A percentile compares a stretch with the other conserved stretches of the same genome.
These are phyloP conservation scores for Oryza nivara DNA, from an alignment of 176 grass and related monocot species.

Conservation along the genomic window DNA sequence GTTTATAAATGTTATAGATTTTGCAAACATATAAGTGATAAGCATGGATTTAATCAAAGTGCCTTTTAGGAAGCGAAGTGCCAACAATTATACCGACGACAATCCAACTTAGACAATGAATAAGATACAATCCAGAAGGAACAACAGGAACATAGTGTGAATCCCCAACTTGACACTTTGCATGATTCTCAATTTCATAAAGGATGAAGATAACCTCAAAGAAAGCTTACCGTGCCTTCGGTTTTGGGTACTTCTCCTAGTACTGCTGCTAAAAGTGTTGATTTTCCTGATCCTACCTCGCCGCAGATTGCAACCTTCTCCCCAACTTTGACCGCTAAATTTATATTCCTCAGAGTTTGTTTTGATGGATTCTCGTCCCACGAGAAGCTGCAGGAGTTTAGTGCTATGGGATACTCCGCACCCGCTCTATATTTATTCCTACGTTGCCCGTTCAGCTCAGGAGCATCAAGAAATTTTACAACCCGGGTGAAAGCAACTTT, in stretches of 20 bases:
- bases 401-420: constrained; percentile 45
- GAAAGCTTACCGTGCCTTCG: constrained; percentile 66
- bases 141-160: constrained; percentile 14
- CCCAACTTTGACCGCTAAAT: constrained; percentile 63
- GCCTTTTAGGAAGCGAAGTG: neutral
- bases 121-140: neutral
- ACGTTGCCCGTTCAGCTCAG: constrained; percentile 58
- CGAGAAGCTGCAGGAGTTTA: constrained; percentile 73
- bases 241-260: constrained; percentile 77
- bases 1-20: neutral
- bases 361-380: constrained; percentile 70
- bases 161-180: neutral
- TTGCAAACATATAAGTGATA: constrained; percentile 1
- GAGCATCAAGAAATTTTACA: constrained; percentile 77
- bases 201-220: constrained; percentile 6
- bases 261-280: constrained; percentile 82
- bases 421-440: constrained; percentile 36
- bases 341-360: constrained; percentile 70
- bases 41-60: neutral
- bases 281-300: constrained; percentile 97
- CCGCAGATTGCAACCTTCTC: constrained; percentile 93
- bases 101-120: neutral
- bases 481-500: constrained; percentile 88
- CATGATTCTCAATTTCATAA: neutral
- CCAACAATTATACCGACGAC: neutral